Base-by-base conservation (phyloP, 2,329 filamentous ascomycete genomes). In the Hypoxylon sp. region DNA sequence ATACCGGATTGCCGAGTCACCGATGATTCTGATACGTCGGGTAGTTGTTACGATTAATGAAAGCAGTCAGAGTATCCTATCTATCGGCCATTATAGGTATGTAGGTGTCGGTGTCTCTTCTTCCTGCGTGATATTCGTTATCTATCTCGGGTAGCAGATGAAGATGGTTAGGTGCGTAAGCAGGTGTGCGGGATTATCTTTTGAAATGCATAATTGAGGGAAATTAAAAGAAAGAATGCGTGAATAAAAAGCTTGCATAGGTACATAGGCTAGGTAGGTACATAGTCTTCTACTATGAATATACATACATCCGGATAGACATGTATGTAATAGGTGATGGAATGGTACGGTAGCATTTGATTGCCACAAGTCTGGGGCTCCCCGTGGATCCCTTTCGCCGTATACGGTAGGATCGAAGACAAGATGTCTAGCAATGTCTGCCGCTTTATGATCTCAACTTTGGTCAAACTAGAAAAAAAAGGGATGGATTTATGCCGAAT, bases 161-260 rank as follows among this genome's bases (percentile, higher is more conserved):
- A 47, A 46, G 11, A 37, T 52, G 35, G 3, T 42, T 44, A 65
- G 42, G 51, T 39, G 35, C 46, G 48, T 55, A 58, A 37, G 51
- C 39, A 60, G 56, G 68, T 68, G 39, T 66, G 68, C 57, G 68
- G 62, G 65, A 70, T 70, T 68, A 68, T 70, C 57, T 50, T 26
- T 31, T 29, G n/a, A 47, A 33, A 61, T 60, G 52, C 6, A 31
- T 53, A 44, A 44, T 31, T 22, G 14, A 55, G 24, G n/a, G 29
- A 39, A 42, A 14, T 22, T 58, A 59, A 3, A 29, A 37, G 6
- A 17, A 31, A 39, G 17, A n/a, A 19, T 29, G 35, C 29, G 39
- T 58, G 46, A 19, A 62, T 58, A 56, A 60, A 56, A 60, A 39
- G 22, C 57, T 50, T n/a, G 33, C 51, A 57, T 47, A 13, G n/a